phyloP scores from a whole-genome alignment of 2,329 filamentous ascomycete species.

The Pyrenophora graminea region DNA sequence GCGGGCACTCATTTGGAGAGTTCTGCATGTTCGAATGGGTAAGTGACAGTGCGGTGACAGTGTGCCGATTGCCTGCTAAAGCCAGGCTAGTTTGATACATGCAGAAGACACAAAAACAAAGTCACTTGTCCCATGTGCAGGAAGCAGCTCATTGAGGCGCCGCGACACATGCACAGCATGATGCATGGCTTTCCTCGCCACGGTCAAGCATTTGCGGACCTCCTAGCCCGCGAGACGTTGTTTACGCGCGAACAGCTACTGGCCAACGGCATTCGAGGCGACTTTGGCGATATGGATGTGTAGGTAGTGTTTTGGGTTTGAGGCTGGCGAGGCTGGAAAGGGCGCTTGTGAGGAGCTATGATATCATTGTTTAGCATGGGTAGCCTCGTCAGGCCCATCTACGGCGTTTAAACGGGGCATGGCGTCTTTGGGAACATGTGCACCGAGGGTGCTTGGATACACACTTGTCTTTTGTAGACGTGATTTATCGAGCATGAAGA shows the following conservation, averaged over 20 bases:
- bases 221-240: slow-evolving; percentile 23
- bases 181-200: slow-evolving; percentile 14
- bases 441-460: neutral
- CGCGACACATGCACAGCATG: slow-evolving; percentile 14
- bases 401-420: slow-evolving; percentile 16
- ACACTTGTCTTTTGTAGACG: slow-evolving; percentile 4
- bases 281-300: slow-evolving; percentile 18
- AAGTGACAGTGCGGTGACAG: neutral
- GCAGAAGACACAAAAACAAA: slow-evolving; percentile 43
- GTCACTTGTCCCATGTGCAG: slow-evolving; percentile 47
- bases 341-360: slow-evolving; percentile 11
- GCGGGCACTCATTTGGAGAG: slow-evolving; percentile 44
- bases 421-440: slow-evolving; percentile 1
- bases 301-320: neutral
- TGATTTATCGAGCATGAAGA: slow-evolving; percentile 1
- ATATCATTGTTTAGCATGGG: slow-evolving; percentile 22
- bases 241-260: slow-evolving; percentile 25
- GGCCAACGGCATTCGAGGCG: slow-evolving; percentile 22
- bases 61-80: slow-evolving; percentile 3
- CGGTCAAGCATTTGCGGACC: slow-evolving; percentile 22
- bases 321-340: neutral
- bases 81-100: slow-evolving; percentile 29
- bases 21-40: slow-evolving; percentile 44
- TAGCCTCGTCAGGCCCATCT: slow-evolving; percentile 7
- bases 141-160: slow-evolving; percentile 35